Percentiles rank a stretch among this genome's conserved stretches.
Evolutionary conservation across 768 basidiomycete genomes (phyloP).

Genomic region (Auricularia heimuer): DNA sequence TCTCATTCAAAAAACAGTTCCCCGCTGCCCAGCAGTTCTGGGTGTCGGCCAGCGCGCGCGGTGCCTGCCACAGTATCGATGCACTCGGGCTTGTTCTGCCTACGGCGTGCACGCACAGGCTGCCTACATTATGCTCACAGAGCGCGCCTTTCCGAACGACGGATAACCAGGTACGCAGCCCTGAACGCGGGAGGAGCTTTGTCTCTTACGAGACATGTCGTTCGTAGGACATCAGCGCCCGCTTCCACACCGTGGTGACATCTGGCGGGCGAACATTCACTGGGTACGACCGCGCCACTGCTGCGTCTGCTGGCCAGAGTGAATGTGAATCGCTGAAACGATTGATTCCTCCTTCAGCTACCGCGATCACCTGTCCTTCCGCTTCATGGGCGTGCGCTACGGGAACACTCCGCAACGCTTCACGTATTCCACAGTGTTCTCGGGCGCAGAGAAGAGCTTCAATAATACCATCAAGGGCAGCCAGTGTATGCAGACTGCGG

Average conservation of each 20-base stretch:
- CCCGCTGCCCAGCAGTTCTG: constrained; percentile 5
- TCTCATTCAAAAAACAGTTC: background rate
- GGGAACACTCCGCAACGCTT: constrained; percentile 34
- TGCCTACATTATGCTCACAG: constrained; percentile 8
- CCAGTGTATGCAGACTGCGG: constrained; percentile 6
- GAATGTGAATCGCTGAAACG: background rate
- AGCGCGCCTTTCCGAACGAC: constrained; percentile 4
- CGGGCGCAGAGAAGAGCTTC: constrained; percentile 7
- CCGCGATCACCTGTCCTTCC: constrained; percentile 39
- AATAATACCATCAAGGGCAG: constrained; percentile 9
- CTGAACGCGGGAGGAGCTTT: background rate
- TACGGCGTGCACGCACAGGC: constrained; percentile 3
- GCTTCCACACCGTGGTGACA: background rate
- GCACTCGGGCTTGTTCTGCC: background rate
- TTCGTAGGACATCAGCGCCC: background rate
- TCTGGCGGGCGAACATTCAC: constrained; percentile 3
- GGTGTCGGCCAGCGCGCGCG: constrained; percentile 1
- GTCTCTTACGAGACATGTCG: background rate
- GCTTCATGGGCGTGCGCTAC: constrained; percentile 43
- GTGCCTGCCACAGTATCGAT: background rate
- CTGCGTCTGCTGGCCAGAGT: background rate
- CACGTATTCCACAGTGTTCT: constrained; percentile 30
- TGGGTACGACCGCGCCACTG: background rate
- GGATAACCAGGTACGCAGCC: background rate
- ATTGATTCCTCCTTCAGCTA: constrained; percentile 18